Evolutionary conservation across 306 rosid species (phyloP).

Genomic region (Cicer bijugum): DNA sequence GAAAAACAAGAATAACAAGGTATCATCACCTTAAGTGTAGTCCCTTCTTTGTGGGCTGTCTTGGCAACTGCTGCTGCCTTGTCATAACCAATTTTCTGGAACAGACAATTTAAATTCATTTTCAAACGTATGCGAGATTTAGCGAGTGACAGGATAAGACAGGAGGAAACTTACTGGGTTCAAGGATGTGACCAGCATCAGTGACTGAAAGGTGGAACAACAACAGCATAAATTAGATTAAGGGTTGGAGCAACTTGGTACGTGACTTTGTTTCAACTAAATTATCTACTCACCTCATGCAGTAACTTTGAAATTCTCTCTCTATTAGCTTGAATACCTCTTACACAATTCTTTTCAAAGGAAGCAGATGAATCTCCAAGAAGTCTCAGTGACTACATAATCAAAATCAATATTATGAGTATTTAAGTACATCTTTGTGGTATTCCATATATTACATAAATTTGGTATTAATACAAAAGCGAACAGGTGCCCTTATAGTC

Average conservation of each 20-base stretch:
- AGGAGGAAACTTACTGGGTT: conserved; percentile 77
- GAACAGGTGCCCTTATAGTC: neutral
- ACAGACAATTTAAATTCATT: conserved; percentile 33
- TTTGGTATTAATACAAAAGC: conserved; percentile 35
- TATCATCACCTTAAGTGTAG: conserved; percentile 78
- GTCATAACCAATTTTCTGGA: conserved; percentile 98
- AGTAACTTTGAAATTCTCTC: conserved; percentile 92
- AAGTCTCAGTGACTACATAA: conserved; percentile 82
- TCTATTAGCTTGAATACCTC: conserved; percentile 92
- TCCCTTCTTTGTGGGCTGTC: conserved; percentile 95
- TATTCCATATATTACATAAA: conserved; percentile 25
- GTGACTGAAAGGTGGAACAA: conserved; percentile 73
- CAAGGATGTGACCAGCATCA: conserved; percentile 94
- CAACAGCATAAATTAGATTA: conserved; percentile 47
- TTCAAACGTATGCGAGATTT: conserved; percentile 32
- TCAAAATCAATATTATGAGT: conserved; percentile 6
- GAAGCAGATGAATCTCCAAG: conserved; percentile 95
- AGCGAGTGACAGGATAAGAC: conserved; percentile 28
- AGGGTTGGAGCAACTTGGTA: conserved; percentile 35
- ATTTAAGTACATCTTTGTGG: conserved; percentile 20
- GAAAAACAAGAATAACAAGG: conserved; percentile 33
- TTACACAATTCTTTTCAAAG: conserved; percentile 93
- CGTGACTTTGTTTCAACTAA: conserved; percentile 23
- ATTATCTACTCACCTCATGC: conserved; percentile 73
- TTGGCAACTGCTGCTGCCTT: conserved; percentile 98